Base-by-base conservation (phyloP, 495 filamentous ascomycete species). In the Clohesyomyces aquaticus region DNA sequence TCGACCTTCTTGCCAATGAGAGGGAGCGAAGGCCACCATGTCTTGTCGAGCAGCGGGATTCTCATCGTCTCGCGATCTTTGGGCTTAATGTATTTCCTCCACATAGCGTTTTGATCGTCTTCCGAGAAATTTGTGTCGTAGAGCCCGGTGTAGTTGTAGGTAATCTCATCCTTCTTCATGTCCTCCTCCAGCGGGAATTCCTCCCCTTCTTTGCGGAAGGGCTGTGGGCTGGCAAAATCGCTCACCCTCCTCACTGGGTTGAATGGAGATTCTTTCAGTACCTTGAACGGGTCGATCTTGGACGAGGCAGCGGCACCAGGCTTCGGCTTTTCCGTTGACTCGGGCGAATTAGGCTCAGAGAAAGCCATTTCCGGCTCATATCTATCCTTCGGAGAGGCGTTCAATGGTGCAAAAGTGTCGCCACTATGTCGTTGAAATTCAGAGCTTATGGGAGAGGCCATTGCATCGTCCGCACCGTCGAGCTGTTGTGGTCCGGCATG, bases 1-100 rank as follows among this genome's bases (percentile, higher is more conserved):
- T 98, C 95, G 16, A 96, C 92, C 74, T 96, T 97, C 75, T 90
- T 87, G 54, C 90, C 91, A 41, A 98, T 71, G 1, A 93, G 75
- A 25, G 91, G 92, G 23, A 97, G 70, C 0, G 85, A 84, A 2
- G 91, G 88, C 77, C 95, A 84, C 87, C 88, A 96, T n/a, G 84
- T 85, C 79, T 85, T 87, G 8, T 83, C 82, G 67, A 95, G 91
- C 6, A 85, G 82, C 0, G 91, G 85, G n/a, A 96, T 75, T 46
- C 91, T 83, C 79, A 92, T 90, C 1, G 88, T 96, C 25, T 91
- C 90, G 23, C 95, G 87, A 66, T 98, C 90, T 65, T 89, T 90
- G 18, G 83, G 81, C 65, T 82, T 84, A 28, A 98, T 77, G 72
- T 91, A 96, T 55, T 86, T 87, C 73, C 88, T 85, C 94, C 94